A percentile compares a stretch with the other conserved stretches of the same genome.
Conservation (phyloP, 257 asterid species). For the Nicotiana tomentosiformis region DNA sequence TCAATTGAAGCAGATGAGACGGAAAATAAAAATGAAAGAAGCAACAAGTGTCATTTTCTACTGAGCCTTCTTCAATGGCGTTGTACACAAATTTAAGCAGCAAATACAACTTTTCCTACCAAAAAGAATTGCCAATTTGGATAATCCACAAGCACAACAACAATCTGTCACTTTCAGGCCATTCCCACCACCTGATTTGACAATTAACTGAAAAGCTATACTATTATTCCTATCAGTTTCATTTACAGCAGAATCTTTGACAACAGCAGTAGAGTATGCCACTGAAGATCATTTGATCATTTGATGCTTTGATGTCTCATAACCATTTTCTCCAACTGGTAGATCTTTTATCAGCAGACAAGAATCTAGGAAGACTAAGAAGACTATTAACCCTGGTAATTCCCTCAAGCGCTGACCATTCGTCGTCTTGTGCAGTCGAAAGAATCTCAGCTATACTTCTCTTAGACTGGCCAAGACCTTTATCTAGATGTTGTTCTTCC, state of each 20-base stretch:
- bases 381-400: conserved; percentile 86
- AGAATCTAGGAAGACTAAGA: conserved; percentile 88
- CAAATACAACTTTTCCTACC: background rate
- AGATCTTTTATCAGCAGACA: conserved; percentile 63
- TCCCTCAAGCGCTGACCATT: conserved; percentile 97
- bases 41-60: background rate
- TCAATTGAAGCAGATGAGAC: no score
- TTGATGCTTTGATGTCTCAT: conserved; percentile 18
- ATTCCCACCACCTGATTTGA: background rate
- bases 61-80: background rate
- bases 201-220: background rate
- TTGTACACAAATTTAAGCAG: background rate
- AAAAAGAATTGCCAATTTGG: background rate
- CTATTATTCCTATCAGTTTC: background rate
- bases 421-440: conserved; percentile 73
- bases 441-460: conserved; percentile 94
- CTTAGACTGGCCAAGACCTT: conserved; percentile 59
- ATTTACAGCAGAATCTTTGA: background rate
- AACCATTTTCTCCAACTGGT: conserved; percentile 88
- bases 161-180: background rate
- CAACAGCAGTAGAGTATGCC: background rate
- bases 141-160: background rate
- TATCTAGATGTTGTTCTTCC: conserved; percentile 30
- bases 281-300: background rate
- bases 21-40: background rate